Percentiles rank a stretch among this genome's conserved stretches.
phyloP scores from a whole-genome alignment of 23 red algal genomes.

The Gracilaria caudata region DNA sequence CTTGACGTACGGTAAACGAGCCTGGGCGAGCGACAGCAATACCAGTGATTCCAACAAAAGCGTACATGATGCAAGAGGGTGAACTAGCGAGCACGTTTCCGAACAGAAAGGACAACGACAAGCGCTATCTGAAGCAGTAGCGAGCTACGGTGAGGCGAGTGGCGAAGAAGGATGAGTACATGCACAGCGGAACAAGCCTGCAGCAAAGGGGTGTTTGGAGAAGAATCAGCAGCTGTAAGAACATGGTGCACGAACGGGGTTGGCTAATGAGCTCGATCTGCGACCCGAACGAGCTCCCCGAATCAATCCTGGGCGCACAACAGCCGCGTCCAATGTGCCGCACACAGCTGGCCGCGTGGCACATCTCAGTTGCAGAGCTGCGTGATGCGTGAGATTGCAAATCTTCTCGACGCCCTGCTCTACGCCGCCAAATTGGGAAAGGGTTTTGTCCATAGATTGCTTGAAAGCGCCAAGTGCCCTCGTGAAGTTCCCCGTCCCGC shows the following conservation, averaged over 20 bases:
- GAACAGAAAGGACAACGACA: neutral
- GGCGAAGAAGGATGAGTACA: neutral
- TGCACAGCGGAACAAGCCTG: neutral
- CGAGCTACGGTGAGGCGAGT: neutral
- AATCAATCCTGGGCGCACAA: neutral
- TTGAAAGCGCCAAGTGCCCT: too few relatives aligned
- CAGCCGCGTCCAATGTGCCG: neutral
- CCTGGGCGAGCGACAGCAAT: constrained; percentile 32
- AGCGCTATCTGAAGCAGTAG: neutral
- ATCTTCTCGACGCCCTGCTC: neutral
- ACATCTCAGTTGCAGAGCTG: neutral
- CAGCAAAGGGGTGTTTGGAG: neutral
- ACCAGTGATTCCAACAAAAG: constrained; percentile 40
- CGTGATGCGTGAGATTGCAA: constrained; percentile 26
- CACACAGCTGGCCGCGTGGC: constrained; percentile 12
- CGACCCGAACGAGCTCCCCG: constrained; percentile 31
- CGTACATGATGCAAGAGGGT: constrained; percentile 37
- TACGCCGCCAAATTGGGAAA: neutral
- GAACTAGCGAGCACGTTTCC: neutral
- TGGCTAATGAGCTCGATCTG: constrained; percentile 43
- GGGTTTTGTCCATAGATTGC: neutral
- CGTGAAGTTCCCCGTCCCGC: too few relatives aligned
- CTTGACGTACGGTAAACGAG: constrained; percentile 53
- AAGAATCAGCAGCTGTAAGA: constrained; percentile 32
- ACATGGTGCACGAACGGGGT: neutral